Percentiles rank a stretch among this genome's conserved stretches.
Conservation (phyloP, 2,329 filamentous ascomycete genomes). For the Fusarium sp. region DNA sequence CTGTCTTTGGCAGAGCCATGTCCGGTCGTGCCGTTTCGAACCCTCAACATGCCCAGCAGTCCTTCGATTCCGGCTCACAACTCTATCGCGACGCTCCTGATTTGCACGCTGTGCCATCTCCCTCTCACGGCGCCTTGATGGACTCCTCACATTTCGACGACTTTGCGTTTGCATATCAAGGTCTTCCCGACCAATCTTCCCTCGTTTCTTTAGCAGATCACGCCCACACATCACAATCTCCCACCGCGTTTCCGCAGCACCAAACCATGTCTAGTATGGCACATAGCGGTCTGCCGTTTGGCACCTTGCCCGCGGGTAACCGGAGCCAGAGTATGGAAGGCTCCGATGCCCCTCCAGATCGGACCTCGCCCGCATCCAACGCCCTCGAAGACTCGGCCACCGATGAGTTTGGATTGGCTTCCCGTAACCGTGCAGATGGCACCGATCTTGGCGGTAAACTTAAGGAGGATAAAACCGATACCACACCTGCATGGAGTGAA, state of each 20-base stretch:
- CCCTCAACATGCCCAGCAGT: conserved; percentile 52
- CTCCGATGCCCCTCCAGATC: conserved; percentile 63
- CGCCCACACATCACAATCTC: conserved; percentile 51
- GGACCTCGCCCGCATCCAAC: conserved; percentile 61
- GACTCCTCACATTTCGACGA: conserved; percentile 67
- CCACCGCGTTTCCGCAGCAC: conserved; percentile 57
- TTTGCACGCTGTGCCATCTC: conserved; percentile 42
- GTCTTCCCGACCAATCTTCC: conserved; percentile 58
- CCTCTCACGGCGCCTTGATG: conserved; percentile 55
- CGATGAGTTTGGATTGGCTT: conserved; percentile 72
- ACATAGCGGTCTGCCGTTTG: conserved; percentile 47
- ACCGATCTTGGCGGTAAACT: conserved; percentile 68
- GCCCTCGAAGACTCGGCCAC: conserved; percentile 68
- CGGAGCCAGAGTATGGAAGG: conserved; percentile 55
- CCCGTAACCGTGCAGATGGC: conserved; percentile 64
- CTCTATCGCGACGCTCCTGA: conserved; percentile 46
- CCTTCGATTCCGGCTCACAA: conserved; percentile 48
- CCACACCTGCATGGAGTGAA: conserved; percentile 81
- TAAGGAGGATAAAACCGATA: conserved; percentile 72
- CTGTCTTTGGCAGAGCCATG: conserved; percentile 49
- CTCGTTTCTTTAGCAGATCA: conserved; percentile 57
- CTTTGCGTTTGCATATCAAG: conserved; percentile 67
- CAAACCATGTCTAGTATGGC: conserved; percentile 43
- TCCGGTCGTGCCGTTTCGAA: conserved; percentile 50
- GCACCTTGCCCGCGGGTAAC: conserved; percentile 42